Percentiles rank a stretch among this genome's conserved stretches.
phyloP scores from a whole-genome alignment of 164 flowering plant genomes.

The Cinnamomum micranthum region DNA sequence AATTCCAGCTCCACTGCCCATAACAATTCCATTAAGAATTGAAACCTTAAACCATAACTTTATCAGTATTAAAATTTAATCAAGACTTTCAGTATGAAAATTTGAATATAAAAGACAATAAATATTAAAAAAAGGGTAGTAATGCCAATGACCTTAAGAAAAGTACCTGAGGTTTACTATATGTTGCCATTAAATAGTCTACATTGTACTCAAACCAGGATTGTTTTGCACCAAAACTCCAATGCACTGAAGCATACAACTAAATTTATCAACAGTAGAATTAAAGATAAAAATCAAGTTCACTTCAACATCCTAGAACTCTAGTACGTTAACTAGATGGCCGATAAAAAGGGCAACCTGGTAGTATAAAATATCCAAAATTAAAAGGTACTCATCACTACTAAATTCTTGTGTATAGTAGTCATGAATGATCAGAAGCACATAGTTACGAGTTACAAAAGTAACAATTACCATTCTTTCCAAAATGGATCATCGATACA shows the following conservation, averaged over 20 bases:
- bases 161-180: constrained; percentile 32
- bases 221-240: constrained; percentile 28
- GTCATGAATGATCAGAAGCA: no score
- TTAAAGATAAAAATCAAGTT: background rate
- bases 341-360: background rate
- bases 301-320: background rate
- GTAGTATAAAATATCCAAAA: background rate
- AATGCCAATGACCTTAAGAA: background rate
- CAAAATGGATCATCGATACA: constrained; percentile 11
- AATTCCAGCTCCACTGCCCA: constrained; percentile 96
- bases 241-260: constrained; percentile 20
- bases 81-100: background rate
- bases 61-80: background rate
- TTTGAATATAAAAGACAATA: no score
- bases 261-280: background rate
- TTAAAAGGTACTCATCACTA: background rate
- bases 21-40: constrained; percentile 86
- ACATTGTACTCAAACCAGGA: constrained; percentile 24
- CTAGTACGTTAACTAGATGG: background rate
- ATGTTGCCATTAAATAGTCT: constrained; percentile 44
- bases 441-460: no score
- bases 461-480: constrained; percentile 28
- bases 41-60: constrained; percentile 59
- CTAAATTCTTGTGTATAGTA: background rate
- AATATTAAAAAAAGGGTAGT: no score